Evolutionary conservation across 371 early-diverging fungal genomes (phyloP).

Genomic region (Coemansia sp.): DNA sequence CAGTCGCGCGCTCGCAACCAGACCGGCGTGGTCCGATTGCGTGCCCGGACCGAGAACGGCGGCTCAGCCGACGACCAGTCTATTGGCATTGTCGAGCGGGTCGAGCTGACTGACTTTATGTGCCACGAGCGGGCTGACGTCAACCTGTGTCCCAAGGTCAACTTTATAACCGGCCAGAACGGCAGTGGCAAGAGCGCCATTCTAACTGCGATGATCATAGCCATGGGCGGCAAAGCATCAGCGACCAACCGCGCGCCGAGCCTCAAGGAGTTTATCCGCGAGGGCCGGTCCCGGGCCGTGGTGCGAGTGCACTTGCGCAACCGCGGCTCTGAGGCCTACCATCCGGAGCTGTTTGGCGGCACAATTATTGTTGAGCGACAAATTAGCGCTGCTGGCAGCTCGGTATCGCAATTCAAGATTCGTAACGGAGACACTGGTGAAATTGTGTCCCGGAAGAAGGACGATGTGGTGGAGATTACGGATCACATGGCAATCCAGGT

Average conservation of each 20-base stretch:
- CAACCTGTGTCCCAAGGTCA: constrained; percentile 82
- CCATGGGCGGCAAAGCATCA: constrained; percentile 88
- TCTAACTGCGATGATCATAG: constrained; percentile 85
- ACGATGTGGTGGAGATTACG: constrained; percentile 77
- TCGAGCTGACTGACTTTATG: constrained; percentile 92
- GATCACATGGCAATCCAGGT: constrained; percentile 90
- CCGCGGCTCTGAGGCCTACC: constrained; percentile 77
- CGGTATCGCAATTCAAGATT: constrained; percentile 69
- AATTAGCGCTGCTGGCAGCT: constrained; percentile 65
- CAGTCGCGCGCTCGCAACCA: constrained; percentile 4
- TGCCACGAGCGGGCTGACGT: constrained; percentile 83
- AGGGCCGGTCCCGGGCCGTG: constrained; percentile 66
- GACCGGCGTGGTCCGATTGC: constrained; percentile 28
- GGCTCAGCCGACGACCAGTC: constrained; percentile 13
- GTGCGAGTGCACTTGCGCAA: constrained; percentile 81
- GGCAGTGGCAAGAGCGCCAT: constrained; percentile 95
- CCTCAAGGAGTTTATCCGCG: constrained; percentile 77
- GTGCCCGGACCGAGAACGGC: constrained; percentile 9
- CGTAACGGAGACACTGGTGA: constrained; percentile 61
- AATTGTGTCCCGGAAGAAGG: constrained; percentile 67
- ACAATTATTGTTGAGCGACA: constrained; percentile 79
- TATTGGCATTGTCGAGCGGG: constrained; percentile 73
- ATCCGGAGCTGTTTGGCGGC: constrained; percentile 78
- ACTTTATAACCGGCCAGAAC: constrained; percentile 95
- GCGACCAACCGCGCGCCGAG: constrained; percentile 84